phyloP scores from a whole-genome alignment of 2,329 filamentous ascomycete genomes.

The Xylariaceae sp. region DNA sequence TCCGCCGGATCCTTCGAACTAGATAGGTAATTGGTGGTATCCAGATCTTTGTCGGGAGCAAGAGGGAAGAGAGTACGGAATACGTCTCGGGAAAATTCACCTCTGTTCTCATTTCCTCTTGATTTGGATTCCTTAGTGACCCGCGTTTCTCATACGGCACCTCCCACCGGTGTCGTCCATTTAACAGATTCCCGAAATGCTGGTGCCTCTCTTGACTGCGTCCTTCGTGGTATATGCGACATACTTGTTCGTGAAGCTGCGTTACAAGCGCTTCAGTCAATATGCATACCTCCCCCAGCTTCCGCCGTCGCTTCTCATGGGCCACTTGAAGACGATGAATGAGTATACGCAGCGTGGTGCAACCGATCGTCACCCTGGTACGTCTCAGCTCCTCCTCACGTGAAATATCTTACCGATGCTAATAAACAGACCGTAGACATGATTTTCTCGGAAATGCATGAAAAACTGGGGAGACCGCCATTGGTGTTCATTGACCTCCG shows the following conservation, averaged over 20 bases:
- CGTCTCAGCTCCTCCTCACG: not conserved
- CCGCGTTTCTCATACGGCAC: not conserved
- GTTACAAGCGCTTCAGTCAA: conserved; percentile 13
- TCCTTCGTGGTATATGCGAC: not conserved
- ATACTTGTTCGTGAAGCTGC: conserved; percentile 7
- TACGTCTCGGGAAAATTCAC: not conserved
- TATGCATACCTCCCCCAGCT: conserved; percentile 10
- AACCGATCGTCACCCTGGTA: conserved; percentile 11
- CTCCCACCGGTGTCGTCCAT: not conserved
- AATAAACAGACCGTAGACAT: not conserved
- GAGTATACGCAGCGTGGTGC: conserved; percentile 1
- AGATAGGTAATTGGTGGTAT: too few species aligned
- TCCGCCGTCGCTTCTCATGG: conserved; percentile 4
- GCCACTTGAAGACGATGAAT: conserved; percentile 9
- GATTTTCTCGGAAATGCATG: conserved; percentile 25
- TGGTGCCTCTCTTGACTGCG: not conserved
- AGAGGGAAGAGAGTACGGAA: too few species aligned
- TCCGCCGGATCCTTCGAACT: too few species aligned
- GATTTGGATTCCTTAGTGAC: not conserved
- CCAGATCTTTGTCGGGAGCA: too few species aligned
- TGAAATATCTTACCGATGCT: not conserved
- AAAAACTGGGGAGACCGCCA: conserved; percentile 33
- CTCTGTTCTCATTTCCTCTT: not conserved
- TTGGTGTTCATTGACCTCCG: conserved; percentile 36
- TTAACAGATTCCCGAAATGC: not conserved